A percentile compares a stretch with the other conserved stretches of the same genome.
Evolutionary conservation across 345 rosid species (phyloP).

Genomic region (Eutrema japonicum): DNA sequence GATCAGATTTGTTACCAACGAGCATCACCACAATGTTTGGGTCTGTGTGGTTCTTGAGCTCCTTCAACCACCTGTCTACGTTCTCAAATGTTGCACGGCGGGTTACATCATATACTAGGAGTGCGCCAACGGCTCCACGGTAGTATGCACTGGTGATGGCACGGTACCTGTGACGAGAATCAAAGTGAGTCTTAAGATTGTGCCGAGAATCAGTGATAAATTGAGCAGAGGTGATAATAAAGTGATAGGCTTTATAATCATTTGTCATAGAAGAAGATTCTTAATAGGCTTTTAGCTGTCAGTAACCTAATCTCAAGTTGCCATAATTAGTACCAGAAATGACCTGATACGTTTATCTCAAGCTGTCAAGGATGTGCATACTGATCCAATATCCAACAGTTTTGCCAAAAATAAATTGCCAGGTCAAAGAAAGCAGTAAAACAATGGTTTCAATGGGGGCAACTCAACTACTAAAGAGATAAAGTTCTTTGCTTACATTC

Average conservation of each 20-base stretch:
- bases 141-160: slow-evolving; percentile 80
- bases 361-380: slow-evolving; percentile 11
- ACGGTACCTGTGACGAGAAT: slow-evolving; percentile 52
- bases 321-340: background rate
- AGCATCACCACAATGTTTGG: slow-evolving; percentile 75
- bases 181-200: slow-evolving; percentile 16
- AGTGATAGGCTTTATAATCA: slow-evolving; percentile 8
- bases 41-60: slow-evolving; percentile 68
- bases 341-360: background rate
- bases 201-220: slow-evolving; percentile 3
- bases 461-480: slow-evolving; percentile 11
- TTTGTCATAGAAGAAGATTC: background rate
- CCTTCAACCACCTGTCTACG: slow-evolving; percentile 74
- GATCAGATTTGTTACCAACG: slow-evolving; percentile 70
- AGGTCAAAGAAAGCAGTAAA: slow-evolving; percentile 17
- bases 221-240: background rate
- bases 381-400: slow-evolving; percentile 1
- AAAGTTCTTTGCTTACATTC: background rate
- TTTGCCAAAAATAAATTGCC: background rate
- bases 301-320: background rate
- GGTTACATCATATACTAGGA: slow-evolving; percentile 69
- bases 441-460: slow-evolving; percentile 5
- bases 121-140: slow-evolving; percentile 76
- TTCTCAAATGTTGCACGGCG: slow-evolving; percentile 71
- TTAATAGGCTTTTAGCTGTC: slow-evolving; percentile 8